Evolutionary conservation across 257 asterid species (phyloP).

Genomic region (Ocimum tenuiflorum): DNA sequence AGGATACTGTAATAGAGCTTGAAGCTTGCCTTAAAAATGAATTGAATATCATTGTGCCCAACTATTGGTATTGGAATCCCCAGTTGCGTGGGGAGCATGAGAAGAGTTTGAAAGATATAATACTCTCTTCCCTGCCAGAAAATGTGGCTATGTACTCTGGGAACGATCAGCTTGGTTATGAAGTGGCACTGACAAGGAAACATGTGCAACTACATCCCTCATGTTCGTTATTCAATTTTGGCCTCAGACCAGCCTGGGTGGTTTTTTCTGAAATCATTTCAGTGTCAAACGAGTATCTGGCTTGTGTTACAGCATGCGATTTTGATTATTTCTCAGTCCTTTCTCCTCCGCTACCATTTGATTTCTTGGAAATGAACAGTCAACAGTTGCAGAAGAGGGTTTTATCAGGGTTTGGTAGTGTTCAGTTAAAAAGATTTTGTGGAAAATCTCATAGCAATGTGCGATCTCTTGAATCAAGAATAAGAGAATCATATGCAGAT

Average conservation of each 20-base stretch:
- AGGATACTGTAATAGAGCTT: conserved; percentile 67
- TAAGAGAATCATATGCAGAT: conserved; percentile 53
- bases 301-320: conserved; percentile 71
- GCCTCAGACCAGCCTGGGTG: conserved; percentile 75
- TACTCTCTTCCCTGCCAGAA: conserved; percentile 70
- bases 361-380: conserved; percentile 51
- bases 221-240: conserved; percentile 64
- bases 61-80: conserved; percentile 79
- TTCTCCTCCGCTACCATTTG: conserved; percentile 53
- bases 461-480: conserved; percentile 43
- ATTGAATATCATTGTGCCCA: conserved; percentile 52
- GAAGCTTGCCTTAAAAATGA: conserved; percentile 69
- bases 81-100: conserved; percentile 42
- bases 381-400: conserved; percentile 50
- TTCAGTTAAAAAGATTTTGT: conserved; percentile 65
- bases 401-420: conserved; percentile 57
- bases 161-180: conserved; percentile 83
- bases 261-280: conserved; percentile 77
- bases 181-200: conserved; percentile 67
- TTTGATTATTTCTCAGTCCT: conserved; percentile 43
- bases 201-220: conserved; percentile 82
- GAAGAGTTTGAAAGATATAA: conserved; percentile 41
- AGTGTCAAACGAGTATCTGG: conserved; percentile 53
- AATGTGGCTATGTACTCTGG: conserved; percentile 94
- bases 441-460: conserved; percentile 54